These are phyloP conservation scores for Lipomyces yamanashiensis DNA, from an alignment of 805 yeast species.

Conservation along the genomic window DNA sequence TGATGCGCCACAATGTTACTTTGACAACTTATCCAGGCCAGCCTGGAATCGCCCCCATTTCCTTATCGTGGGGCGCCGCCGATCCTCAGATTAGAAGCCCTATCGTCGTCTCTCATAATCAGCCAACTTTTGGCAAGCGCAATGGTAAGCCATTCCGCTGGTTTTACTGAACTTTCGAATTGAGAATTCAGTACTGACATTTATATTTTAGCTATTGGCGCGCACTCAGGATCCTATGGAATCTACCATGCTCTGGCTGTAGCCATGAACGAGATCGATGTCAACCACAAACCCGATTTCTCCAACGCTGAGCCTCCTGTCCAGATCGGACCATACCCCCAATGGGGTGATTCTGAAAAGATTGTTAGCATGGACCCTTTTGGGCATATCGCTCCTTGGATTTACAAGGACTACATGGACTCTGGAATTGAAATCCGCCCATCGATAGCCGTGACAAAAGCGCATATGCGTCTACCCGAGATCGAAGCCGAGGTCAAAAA, in stretches of 20 bases:
- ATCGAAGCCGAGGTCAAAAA: slow-evolving; percentile 58
- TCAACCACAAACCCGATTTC: slow-evolving; percentile 60
- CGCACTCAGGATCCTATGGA: slow-evolving; percentile 67
- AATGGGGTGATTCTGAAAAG: slow-evolving; percentile 61
- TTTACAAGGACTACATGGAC: slow-evolving; percentile 52
- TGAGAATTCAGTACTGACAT: neutral
- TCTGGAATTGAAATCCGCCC: slow-evolving; percentile 59
- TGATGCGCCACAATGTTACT: slow-evolving; percentile 43
- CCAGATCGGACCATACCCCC: slow-evolving; percentile 57
- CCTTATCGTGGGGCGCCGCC: slow-evolving; percentile 58
- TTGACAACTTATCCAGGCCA: slow-evolving; percentile 62
- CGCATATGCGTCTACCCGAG: slow-evolving; percentile 64
- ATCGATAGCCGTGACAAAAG: slow-evolving; percentile 69
- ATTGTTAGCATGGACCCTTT: slow-evolving; percentile 70
- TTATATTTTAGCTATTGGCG: slow-evolving; percentile 52
- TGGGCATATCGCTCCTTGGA: slow-evolving; percentile 69
- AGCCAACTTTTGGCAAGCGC: slow-evolving; percentile 56
- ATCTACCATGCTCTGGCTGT: slow-evolving; percentile 69
- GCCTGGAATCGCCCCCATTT: slow-evolving; percentile 54
- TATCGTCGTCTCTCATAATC: slow-evolving; percentile 57
- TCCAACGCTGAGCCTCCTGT: slow-evolving; percentile 68
- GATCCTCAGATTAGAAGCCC: slow-evolving; percentile 56
- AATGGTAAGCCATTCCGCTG: slow-evolving; percentile 48
- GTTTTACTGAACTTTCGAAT: neutral
- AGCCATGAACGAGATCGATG: slow-evolving; percentile 61